Evolutionary conservation across 129 eudicot genomes (phyloP), one percentile per base, ranked within the genome.

Genomic region (Helianthus tuberosus): DNA sequence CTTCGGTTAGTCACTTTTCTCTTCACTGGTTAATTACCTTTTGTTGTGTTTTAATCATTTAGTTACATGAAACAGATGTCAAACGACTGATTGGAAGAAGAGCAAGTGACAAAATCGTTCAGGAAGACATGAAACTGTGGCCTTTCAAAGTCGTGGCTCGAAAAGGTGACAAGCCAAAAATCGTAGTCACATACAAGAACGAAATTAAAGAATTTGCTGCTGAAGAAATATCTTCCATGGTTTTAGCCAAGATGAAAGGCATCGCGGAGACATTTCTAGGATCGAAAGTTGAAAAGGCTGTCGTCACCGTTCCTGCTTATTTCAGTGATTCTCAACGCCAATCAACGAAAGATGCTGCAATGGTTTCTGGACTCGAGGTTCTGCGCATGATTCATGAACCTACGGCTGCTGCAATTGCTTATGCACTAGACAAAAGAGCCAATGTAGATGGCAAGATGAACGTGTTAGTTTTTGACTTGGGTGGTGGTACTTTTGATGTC

Each of bases 291-390:
- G 76, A 80, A 52, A 79, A 84, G 64, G 84, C 82, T 0, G 87
- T 79, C n/a, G 58, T 83, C 16, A 83, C 87, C 3, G 73, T 79
- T 69, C 82, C 87, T 0, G 84, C 82, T 2, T 72, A 83, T 69
- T 83, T 83, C 68, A 75, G 71, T 10, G 87, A 75, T 41, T 75
- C 82, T 1, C 87, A 83, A 32, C 74, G 84, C 3, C 77, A 84
- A 76, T 77, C 87, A 36, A 84, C 84, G 35, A 84, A 75, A 72
- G 87, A 79, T 50, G 87, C 84, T n/a, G 84, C 82, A 65, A 69
- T 17, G 6, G 52, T 84, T 43, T 73, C 82, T 27, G 87, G 84
- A 16, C 87, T 84, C 4, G 77, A 79, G 25, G 77, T 78, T 43
- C 16, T 78, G 27, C 60, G 72, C 50, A 64, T 78, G 58, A 72